Base-by-base conservation (phyloP, 108 stramenopile genomes). In the Skeletonema potamos region DNA sequence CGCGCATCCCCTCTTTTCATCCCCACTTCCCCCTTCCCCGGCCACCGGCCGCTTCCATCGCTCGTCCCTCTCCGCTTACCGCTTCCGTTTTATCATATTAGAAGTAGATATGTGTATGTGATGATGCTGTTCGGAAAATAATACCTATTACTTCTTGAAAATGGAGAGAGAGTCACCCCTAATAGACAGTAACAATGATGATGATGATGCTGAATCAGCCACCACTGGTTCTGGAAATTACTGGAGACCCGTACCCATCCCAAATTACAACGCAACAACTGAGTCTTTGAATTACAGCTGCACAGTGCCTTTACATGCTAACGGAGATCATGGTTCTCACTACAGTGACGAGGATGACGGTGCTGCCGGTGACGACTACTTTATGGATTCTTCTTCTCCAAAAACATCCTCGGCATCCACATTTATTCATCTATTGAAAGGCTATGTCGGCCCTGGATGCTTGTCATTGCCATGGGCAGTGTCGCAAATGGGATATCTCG, bases 381-480 rank as follows among this genome's bases (percentile, higher is more conserved):
- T 22, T 8, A 5, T 8, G 6, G 48, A 1, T 1, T 48, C 48
- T 1, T 48, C 48, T 48, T 48, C 48, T 48, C 6, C 72, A 12
- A 67, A 77, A 66, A 88, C 87, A 29, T 83, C 81, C 1, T 75
- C 39, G 7, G 39, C 58, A 11, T 82, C 88, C 76, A 81, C 89
- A 3, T 84, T 84, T 10, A 61, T 91, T 48, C 86, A 88, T 54
- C 37, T 91, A 24, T 58, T 87, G 56, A 91, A 91, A 58, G 89
- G 87, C 1, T 85, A 91, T 70, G 64, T 91, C 34, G 89, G 89
- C 27, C 78, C 85, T 4, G 89, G 89, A 6, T 85, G 85, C 62
- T 63, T 91, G 17, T 74, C 72, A 56, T 69, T 91, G 0, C 89
- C 89, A 17, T 91, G 87, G 87, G 89, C 89, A 6, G 33, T 91